phyloP scores from a whole-genome alignment of 1,284 basidiomycete genomes.

The Meripilus lineatus region DNA sequence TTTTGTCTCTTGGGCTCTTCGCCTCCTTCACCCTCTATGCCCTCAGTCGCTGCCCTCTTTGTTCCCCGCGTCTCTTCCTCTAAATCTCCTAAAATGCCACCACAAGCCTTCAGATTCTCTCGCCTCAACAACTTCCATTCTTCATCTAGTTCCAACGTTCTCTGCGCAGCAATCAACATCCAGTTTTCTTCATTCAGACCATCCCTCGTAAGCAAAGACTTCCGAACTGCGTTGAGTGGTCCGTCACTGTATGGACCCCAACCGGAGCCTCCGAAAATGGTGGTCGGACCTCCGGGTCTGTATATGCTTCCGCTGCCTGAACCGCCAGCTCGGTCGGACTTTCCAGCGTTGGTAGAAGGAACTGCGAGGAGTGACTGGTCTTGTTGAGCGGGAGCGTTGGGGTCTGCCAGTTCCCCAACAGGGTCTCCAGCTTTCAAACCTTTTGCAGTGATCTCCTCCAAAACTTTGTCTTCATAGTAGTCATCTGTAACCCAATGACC shows the following conservation, averaged over 20 bases:
- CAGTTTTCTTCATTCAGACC: constrained; percentile 84
- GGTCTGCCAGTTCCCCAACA: constrained; percentile 79
- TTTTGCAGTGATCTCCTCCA: constrained; percentile 64
- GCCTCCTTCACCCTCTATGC: constrained; percentile 18
- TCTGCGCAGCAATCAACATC: constrained; percentile 76
- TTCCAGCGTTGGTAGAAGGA: constrained; percentile 32
- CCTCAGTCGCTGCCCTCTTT: constrained; percentile 24
- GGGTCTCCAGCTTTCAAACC: constrained; percentile 72
- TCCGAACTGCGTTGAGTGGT: constrained; percentile 73
- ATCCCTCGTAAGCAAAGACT: constrained; percentile 63
- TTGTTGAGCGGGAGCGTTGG: constrained; percentile 35
- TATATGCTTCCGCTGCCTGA: constrained; percentile 55
- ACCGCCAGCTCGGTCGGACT: constrained; percentile 29
- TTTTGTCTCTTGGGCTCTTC: constrained; percentile 27
- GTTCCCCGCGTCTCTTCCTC: constrained; percentile 21
- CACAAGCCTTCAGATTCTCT: constrained; percentile 48
- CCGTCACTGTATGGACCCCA: constrained; percentile 83
- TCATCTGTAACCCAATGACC: constrained; percentile 92
- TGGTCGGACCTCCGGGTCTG: constrained; percentile 81
- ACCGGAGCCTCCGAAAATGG: constrained; percentile 79
- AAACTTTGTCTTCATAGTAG: constrained; percentile 85
- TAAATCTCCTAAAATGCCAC: constrained; percentile 26
- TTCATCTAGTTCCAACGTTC: constrained; percentile 56
- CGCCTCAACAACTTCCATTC: constrained; percentile 61
- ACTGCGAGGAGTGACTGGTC: constrained; percentile 32